Evolutionary conservation across 495 filamentous ascomycete species (phyloP), one percentile per base, ranked within the genome.

Genomic region (Penicillium diatomitis): DNA sequence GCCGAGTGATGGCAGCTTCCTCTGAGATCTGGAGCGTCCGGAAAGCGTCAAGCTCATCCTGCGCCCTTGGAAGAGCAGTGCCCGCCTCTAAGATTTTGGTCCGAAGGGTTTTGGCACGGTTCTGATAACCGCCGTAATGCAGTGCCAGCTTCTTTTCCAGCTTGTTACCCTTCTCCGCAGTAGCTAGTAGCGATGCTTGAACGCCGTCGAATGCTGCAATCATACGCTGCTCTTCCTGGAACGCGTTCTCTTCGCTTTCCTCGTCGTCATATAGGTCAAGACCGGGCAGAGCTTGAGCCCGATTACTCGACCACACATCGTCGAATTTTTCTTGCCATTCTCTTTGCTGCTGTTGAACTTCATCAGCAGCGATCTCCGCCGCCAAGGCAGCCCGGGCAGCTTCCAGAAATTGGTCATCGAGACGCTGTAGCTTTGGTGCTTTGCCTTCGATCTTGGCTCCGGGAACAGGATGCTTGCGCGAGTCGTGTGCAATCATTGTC

Each of bases 121-220:
- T 81, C 63, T 89, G 84, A 66, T 98, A 98, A 44, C 92, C 92
- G 30, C 91, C 90, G 0, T 90, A 81, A 53, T 91, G 82, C 41
- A 94, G 67, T 5, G 77, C 76, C n/a, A 98, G 79, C 70, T 96
- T 96, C 73, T 95, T 95, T 65, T 98, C 90, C 8, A 90, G 70
- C 63, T 89, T 92, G 56, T 87, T 88, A 41, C 84, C 86, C 44
- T 81, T 77, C 50, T 88, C 82, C 4, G 91, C 91, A 0, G 81
- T 82, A 4, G 74, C 75, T 47, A 83, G 74, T 41, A 95, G 79
- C 6, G 76, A 72, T 32, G 85, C 77, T 61, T 94, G 82, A 6
- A 88, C 75, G 20, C 78, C 77, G 47, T 74, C 71, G 42, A 74
- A 72, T 3, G 61, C 56, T 38, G 48, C 54, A 30, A 69, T 69